Base-by-base conservation (phyloP, 495 filamentous ascomycete species). In the Aspergillus carlsbadensis region DNA sequence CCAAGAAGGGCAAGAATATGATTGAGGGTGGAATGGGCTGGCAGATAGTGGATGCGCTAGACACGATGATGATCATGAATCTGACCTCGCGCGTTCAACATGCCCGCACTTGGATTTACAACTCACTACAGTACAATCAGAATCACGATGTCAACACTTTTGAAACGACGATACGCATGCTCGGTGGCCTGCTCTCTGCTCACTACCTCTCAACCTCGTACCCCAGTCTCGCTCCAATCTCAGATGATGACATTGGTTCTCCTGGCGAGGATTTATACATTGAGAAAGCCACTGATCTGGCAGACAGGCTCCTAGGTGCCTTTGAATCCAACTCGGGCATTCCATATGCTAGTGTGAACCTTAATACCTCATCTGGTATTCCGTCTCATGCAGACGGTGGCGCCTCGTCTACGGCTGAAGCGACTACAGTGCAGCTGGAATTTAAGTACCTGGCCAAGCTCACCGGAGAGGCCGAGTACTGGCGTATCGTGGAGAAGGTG, bases 61-160 rank as follows among this genome's bases (percentile, higher is more conserved):
- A 99, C 69, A 98, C 94, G 14, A 75, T 98, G 79, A 98, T 99
- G 77, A 74, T 99, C 51, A 99, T 99, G 94, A 99, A 99, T 65
- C 77, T 96, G 42, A 97, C 94, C 10, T 90, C 83, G 18, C 83
- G 91, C 54, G 82, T 99, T 24, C 80, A 84, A 22, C 87, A 94
- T 65, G 92, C 94, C 37, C 82, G 92, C 31, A 81, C 96, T 61
- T 99, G 94, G 94, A 86, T 99, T 44, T 78, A 89, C n/a, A 86
- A 83, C 10, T 83, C 82, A 1, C 74, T 98, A 52, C 84, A 83
- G 14, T 98, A 95, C 69, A 84, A 96, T 53, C 90, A 96, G 65
- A 80, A 96, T 59, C 91, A 95, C 59, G 91, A 98, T 62, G 95
- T 99, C 36, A 98, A 88, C 70, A 97, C 92, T 0, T 99, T 99